A percentile compares a stretch with the other conserved stretches of the same genome.
phyloP scores from a whole-genome alignment of 768 basidiomycete species.

The Hygrocybe coccinea region DNA sequence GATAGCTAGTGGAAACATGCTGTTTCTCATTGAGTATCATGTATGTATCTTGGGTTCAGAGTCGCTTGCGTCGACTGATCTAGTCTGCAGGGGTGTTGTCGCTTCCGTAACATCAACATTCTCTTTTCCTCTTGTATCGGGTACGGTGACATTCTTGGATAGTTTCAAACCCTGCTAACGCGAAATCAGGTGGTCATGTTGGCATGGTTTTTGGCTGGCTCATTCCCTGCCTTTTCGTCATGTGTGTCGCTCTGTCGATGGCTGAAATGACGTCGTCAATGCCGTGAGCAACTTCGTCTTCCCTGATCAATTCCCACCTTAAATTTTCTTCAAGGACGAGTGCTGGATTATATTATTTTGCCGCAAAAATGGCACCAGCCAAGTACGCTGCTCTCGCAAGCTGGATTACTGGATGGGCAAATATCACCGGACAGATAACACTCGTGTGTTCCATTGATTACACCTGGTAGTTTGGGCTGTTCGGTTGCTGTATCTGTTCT shows the following conservation, averaged over 20 bases:
- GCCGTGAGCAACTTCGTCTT: constrained; percentile 50
- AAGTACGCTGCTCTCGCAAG: constrained; percentile 58
- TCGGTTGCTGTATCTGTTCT: neutral
- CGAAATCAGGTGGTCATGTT: constrained; percentile 58
- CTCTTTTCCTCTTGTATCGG: constrained; percentile 57
- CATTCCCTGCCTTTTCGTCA: constrained; percentile 64
- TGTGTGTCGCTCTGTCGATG: constrained; percentile 64
- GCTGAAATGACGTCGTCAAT: constrained; percentile 69
- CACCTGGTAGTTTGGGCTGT: constrained; percentile 38
- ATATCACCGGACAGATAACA: constrained; percentile 56
- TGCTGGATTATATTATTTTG: constrained; percentile 75
- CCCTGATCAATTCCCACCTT: neutral
- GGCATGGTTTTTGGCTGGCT: constrained; percentile 78
- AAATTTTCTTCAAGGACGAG: constrained; percentile 51
- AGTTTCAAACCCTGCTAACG: neutral
- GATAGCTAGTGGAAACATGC: constrained; percentile 54
- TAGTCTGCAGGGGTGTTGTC: constrained; percentile 68
- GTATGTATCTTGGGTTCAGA: constrained; percentile 11
- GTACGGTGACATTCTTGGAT: constrained; percentile 32
- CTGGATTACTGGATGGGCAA: constrained; percentile 55
- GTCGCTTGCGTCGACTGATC: constrained; percentile 16
- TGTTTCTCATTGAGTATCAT: constrained; percentile 62
- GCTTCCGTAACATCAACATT: constrained; percentile 65
- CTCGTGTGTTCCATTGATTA: constrained; percentile 74
- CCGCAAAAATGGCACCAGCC: constrained; percentile 64